A percentile compares a stretch with the other conserved stretches of the same genome.
These are phyloP conservation scores for Magnaporthales sp. DNA, from an alignment of 2,329 filamentous ascomycete species.

Conservation along the genomic window DNA sequence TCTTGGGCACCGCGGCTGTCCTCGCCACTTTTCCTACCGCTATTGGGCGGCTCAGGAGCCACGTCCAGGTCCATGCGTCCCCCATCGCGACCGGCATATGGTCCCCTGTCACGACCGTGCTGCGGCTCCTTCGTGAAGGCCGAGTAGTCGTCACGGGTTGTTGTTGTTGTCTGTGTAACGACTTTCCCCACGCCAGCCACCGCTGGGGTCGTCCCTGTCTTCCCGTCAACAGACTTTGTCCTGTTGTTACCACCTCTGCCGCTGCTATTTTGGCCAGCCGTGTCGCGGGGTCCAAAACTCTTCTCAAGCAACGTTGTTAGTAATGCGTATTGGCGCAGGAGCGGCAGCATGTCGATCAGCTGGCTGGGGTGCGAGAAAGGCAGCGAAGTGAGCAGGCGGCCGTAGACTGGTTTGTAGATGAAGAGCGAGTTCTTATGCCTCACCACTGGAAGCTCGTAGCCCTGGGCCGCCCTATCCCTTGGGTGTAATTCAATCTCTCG, in stretches of 20 bases:
- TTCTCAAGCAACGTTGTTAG: slow-evolving; percentile 55
- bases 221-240: slow-evolving; percentile 8
- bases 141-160: slow-evolving; percentile 17
- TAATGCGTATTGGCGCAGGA: slow-evolving; percentile 67
- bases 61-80: background rate
- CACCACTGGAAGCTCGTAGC: slow-evolving; percentile 15
- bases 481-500: slow-evolving; percentile 32
- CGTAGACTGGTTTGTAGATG: slow-evolving; percentile 66
- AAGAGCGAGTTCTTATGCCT: slow-evolving; percentile 53
- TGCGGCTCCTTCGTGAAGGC: slow-evolving; percentile 8
- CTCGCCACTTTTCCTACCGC: background rate
- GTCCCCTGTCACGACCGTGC: background rate
- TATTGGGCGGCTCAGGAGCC: background rate
- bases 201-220: background rate
- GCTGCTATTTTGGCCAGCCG: background rate
- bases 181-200: background rate
- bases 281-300: slow-evolving; percentile 39
- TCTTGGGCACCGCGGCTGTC: background rate
- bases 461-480: slow-evolving; percentile 16
- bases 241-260: slow-evolving; percentile 9
- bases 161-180: slow-evolving; percentile 14
- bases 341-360: slow-evolving; percentile 63
- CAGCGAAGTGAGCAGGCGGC: slow-evolving; percentile 55
- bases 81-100: background rate
- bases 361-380: slow-evolving; percentile 74